Percentiles rank a stretch among this genome's conserved stretches.
phyloP scores from a whole-genome alignment of 768 basidiomycete genomes.

The Pulveroboletus sp. region DNA sequence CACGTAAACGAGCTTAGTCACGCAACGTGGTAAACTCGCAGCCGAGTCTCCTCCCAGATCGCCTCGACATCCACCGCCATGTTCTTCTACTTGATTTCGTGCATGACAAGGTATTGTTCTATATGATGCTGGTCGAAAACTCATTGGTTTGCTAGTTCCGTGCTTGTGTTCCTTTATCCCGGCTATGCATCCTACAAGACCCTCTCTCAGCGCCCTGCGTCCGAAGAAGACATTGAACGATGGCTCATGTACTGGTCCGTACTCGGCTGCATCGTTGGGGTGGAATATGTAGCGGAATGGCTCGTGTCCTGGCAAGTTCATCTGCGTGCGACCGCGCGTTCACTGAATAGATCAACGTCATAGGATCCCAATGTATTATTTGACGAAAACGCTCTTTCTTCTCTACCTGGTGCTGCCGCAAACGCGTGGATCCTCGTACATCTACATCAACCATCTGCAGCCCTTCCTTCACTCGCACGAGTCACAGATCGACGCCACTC shows the following conservation, averaged over 20 bases:
- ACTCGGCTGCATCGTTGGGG: constrained; percentile 73
- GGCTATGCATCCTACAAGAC: constrained; percentile 97
- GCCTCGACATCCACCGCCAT: constrained; percentile 21
- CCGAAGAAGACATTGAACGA: constrained; percentile 81
- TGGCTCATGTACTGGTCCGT: constrained; percentile 99
- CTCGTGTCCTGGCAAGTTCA: constrained; percentile 72
- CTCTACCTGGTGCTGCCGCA: constrained; percentile 91
- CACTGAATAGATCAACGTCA: constrained; percentile 7
- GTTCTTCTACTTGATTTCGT: constrained; percentile 43
- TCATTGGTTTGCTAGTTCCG: constrained; percentile 44
- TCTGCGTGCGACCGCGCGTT: constrained; percentile 5
- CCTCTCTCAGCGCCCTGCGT: constrained; percentile 81
- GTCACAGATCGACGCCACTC: constrained; percentile 75
- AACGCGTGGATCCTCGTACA: constrained; percentile 81
- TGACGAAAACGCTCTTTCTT: constrained; percentile 78
- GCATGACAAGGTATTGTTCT: constrained; percentile 36
- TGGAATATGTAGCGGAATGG: constrained; percentile 88
- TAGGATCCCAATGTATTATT: constrained; percentile 89
- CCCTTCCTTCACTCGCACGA: constrained; percentile 86
- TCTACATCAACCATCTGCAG: constrained; percentile 76
- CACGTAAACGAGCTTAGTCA: constrained; percentile 24
- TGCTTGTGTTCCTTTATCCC: constrained; percentile 83
- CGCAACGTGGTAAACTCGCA: constrained; percentile 15
- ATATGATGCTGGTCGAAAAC: neutral
- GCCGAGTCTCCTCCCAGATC: neutral